phyloP scores from a whole-genome alignment of 129 eudicot species.

The Mikania micrantha region DNA sequence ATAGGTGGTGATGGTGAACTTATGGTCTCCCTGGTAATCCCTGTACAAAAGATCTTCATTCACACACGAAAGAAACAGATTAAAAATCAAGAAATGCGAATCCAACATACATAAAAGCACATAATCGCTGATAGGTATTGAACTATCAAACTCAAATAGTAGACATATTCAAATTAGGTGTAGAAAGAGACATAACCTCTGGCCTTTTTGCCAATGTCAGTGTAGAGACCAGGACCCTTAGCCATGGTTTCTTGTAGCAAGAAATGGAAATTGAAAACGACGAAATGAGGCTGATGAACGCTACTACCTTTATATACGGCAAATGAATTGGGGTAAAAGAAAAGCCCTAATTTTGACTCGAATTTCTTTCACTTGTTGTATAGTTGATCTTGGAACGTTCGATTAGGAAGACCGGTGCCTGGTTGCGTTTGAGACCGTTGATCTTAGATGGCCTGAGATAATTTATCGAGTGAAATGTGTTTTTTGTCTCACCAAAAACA shows the following conservation, averaged over 20 bases:
- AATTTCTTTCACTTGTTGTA: constrained; percentile 1
- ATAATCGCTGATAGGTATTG: background rate
- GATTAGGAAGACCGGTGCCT: background rate
- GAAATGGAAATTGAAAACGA: constrained; percentile 14
- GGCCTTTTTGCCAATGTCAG: constrained; percentile 76
- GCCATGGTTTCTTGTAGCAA: constrained; percentile 41
- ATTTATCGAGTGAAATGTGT: background rate
- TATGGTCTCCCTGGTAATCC: constrained; percentile 88
- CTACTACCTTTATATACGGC: background rate
- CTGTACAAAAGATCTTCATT: constrained; percentile 74
- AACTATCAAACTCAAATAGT: background rate
- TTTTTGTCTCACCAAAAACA: too few relatives aligned
- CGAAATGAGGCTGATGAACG: constrained; percentile 11
- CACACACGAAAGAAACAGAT: constrained; percentile 8
- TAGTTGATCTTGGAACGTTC: background rate
- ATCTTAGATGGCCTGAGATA: background rate
- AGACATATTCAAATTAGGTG: background rate
- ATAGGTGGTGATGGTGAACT: constrained; percentile 85
- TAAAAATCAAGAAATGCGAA: constrained; percentile 11
- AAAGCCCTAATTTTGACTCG: constrained; percentile 34
- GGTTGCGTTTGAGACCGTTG: constrained; percentile 5
- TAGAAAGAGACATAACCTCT: constrained; percentile 38
- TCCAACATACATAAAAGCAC: background rate
- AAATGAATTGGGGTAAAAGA: constrained; percentile 18
- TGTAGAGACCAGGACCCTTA: constrained; percentile 91